These are phyloP conservation scores for Malus sieversii DNA, from an alignment of 306 rosid species.

Conservation along the genomic window DNA sequence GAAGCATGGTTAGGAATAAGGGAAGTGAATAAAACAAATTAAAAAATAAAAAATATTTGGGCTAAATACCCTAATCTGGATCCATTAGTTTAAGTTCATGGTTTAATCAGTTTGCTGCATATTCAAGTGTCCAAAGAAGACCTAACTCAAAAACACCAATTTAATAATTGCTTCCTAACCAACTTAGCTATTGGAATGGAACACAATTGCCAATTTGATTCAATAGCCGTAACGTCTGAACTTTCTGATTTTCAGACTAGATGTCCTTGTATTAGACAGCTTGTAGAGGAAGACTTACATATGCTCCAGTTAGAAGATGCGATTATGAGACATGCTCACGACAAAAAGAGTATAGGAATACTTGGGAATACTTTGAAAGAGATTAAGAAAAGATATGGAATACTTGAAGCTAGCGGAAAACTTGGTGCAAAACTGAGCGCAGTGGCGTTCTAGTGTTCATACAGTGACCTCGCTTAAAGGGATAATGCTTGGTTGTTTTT, in stretches of 20 bases:
- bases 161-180: background rate
- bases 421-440: too few relatives aligned
- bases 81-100: background rate
- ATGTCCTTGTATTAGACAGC: background rate
- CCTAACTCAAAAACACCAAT: background rate
- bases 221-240: background rate
- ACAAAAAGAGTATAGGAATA: too few relatives aligned
- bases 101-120: background rate
- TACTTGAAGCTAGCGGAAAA: too few relatives aligned
- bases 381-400: too few relatives aligned
- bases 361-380: too few relatives aligned
- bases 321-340: too few relatives aligned
- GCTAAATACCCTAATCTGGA: background rate
- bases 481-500: too few relatives aligned
- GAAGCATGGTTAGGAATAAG: too few relatives aligned
- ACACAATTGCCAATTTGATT: background rate
- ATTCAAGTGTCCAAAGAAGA: background rate
- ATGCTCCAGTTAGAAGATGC: too few relatives aligned
- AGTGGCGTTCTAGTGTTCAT: too few relatives aligned
- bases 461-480: too few relatives aligned
- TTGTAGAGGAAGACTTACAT: background rate
- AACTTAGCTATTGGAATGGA: background rate
- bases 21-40: too few relatives aligned
- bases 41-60: background rate
- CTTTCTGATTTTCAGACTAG: background rate